Conservation (phyloP, 306 rosid species). For the Ormosia semicastrata region DNA sequence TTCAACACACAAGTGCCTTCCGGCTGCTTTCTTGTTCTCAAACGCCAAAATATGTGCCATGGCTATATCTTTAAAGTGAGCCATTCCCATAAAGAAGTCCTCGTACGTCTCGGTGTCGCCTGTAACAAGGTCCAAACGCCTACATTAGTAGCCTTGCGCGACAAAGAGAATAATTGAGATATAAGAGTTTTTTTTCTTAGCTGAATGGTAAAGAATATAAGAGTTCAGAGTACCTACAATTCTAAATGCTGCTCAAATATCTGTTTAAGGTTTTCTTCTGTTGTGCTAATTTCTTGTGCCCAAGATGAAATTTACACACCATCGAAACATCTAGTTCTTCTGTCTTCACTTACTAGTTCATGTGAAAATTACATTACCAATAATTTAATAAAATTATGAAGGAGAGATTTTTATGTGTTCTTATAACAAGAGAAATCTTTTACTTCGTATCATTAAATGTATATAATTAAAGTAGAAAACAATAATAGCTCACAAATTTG, state of each 20-base stretch:
- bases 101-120: conserved; percentile 73
- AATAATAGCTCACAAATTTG: no score
- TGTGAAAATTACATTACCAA: neutral
- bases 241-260: neutral
- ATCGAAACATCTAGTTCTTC: neutral
- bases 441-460: no score
- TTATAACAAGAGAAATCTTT: no score
- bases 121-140: conserved; percentile 11
- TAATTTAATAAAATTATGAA: neutral
- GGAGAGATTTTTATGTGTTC: no score
- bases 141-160: no score
- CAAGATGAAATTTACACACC: neutral
- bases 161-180: no score
- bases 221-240: neutral
- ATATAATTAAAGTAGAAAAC: no score
- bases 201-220: neutral
- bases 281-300: neutral
- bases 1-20: conserved; percentile 82
- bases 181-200: neutral
- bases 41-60: conserved; percentile 77
- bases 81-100: conserved; percentile 70
- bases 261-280: neutral
- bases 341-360: neutral
- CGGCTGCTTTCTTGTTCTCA: conserved; percentile 70
- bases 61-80: conserved; percentile 87